Evolutionary conservation across 441 rosid species (phyloP).

Genomic region (Populus trichocarpa): DNA sequence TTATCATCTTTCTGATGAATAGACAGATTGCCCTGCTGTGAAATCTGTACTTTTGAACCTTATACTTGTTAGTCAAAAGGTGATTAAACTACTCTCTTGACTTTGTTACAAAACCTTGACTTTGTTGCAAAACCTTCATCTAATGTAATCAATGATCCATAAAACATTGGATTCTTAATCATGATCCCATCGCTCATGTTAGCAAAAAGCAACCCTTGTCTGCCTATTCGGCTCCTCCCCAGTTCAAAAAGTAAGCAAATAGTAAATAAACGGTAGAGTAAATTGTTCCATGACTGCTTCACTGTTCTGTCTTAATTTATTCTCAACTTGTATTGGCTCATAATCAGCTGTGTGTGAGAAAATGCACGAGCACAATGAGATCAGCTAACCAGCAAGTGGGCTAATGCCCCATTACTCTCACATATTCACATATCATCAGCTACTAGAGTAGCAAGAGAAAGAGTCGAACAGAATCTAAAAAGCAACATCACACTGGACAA

Average conservation of each 20-base stretch:
- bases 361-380: neutral
- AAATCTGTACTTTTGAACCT: neutral
- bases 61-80: neutral
- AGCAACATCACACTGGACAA: slow-evolving; percentile 5
- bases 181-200: slow-evolving; percentile 8
- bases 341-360: neutral
- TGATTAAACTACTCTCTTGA: neutral
- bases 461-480: neutral
- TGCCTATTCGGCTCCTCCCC: neutral
- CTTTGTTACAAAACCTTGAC: slow-evolving; percentile 4
- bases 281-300: neutral
- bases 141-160: neutral
- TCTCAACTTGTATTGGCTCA: neutral
- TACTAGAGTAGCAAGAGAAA: neutral
- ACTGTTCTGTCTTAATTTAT: neutral
- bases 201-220: slow-evolving; percentile 15
- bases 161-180: slow-evolving; percentile 8
- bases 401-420: slow-evolving; percentile 12
- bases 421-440: neutral
- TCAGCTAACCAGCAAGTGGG: slow-evolving; percentile 9
- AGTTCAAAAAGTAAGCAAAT: neutral
- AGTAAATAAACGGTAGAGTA: neutral
- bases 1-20: neutral
- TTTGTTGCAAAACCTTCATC: slow-evolving; percentile 7
- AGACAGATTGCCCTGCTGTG: neutral